These are phyloP conservation scores for Friedmanniomyces endolithicus DNA, from an alignment of 495 filamentous ascomycete species.

Conservation along the genomic window DNA sequence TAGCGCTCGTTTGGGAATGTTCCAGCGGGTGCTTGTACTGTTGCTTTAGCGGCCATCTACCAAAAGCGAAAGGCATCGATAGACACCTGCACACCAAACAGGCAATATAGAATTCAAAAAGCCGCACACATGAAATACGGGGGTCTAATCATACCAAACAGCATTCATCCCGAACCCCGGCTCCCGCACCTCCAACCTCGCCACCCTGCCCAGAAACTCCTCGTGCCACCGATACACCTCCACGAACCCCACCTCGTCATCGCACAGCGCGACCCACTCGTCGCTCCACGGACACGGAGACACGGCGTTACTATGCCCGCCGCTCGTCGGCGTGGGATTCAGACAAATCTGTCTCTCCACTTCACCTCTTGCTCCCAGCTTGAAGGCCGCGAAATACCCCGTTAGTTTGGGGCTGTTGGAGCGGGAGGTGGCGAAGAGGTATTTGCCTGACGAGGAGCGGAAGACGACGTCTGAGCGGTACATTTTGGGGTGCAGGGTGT, in stretches of 20 bases:
- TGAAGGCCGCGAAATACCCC: slow-evolving; percentile 69
- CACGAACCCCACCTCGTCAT: slow-evolving; percentile 73
- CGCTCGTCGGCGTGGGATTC: slow-evolving; percentile 72
- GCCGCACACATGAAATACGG: neutral
- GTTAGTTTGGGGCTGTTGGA: slow-evolving; percentile 57
- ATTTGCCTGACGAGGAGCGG: slow-evolving; percentile 49
- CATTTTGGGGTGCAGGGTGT: slow-evolving; percentile 31
- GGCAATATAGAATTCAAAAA: neutral
- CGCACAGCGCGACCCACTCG: slow-evolving; percentile 73
- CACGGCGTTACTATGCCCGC: slow-evolving; percentile 75
- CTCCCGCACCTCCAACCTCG: slow-evolving; percentile 60
- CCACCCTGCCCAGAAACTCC: slow-evolving; percentile 63
- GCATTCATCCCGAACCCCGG: slow-evolving; percentile 83
- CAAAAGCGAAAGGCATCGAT: neutral
- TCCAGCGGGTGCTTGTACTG: neutral
- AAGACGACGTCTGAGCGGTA: slow-evolving; percentile 72
- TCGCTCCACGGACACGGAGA: slow-evolving; percentile 68
- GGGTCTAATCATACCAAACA: slow-evolving; percentile 70
- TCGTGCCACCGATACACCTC: slow-evolving; percentile 76
- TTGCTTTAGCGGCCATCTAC: no score
- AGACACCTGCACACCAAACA: neutral
- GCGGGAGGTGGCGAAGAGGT: slow-evolving; percentile 71
- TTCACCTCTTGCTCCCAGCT: slow-evolving; percentile 51
- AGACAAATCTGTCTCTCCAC: slow-evolving; percentile 66
- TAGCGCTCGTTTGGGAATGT: neutral